Base-by-base conservation (phyloP, 108 stramenopile genomes). In the Fragilaria crotonensis region DNA sequence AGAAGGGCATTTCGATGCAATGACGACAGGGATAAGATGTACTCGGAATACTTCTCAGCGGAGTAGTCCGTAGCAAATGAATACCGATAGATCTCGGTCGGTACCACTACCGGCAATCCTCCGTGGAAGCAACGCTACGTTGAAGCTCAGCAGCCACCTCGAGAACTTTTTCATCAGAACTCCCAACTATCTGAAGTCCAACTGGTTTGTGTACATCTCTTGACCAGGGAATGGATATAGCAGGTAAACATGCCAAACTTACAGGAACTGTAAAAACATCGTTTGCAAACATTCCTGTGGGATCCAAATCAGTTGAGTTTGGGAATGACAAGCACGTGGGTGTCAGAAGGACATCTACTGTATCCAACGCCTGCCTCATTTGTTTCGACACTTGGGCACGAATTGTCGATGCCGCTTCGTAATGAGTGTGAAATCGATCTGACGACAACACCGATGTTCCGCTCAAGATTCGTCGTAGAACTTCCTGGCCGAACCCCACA, bases 251-350 rank as follows among this genome's bases (percentile, higher is more conserved):
- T 27, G 83, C 87, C 30, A 95, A 64, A 59, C 82, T 90, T 31
- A 85, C 70, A 0, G 90, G 90, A 31, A 93, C 81, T 22, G 94
- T 95, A 90, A 95, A 90, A 56, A 91, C 70, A 66, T 95, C 94
- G 73, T 93, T 95, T 20, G 84, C 83, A 71, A 93, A 84, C 58
- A 79, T 88, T 29, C 63, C 71, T 7, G 85, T 93, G 25, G 69
- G 66, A 64, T 87, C 80, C 4, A 71, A 30, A 49, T 81, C 68
- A 26, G 85, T 49, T 62, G 53, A 25, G 21, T 48, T 51, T 31
- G 90, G 84, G 53, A 71, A 58, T 5, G 80, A 80, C 11, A 89
- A 63, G n/a, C 74, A 72, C 2, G 90, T 90, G 4, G 94, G 94
- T 23, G 86, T 69, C 30, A 95, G 74, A 31, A 95, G 61, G 17